Conservation (phyloP, 2,329 filamentous ascomycete genomes). For the Plectosphaerella sp. region DNA sequence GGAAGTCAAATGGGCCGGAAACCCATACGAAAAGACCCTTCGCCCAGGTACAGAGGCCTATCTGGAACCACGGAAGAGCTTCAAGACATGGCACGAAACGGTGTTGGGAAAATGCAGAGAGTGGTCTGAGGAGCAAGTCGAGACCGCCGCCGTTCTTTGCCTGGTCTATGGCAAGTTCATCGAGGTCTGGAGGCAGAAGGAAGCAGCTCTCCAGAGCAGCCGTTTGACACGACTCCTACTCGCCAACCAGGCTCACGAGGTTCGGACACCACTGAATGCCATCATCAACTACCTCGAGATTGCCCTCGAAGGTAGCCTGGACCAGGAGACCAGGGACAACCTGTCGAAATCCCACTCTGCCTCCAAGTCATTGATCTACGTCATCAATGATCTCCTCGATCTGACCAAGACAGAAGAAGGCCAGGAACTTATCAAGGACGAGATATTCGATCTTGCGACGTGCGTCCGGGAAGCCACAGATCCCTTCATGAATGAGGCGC, state of each 20-base stretch:
- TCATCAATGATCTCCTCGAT: constrained; percentile 88
- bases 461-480: constrained; percentile 76
- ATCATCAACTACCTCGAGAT: constrained; percentile 96
- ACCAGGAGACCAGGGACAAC: constrained; percentile 80
- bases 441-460: constrained; percentile 66
- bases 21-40: constrained; percentile 75
- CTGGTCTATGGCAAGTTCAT: constrained; percentile 88
- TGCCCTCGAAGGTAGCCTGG: constrained; percentile 74
- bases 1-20: constrained; percentile 82
- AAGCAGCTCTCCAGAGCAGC: constrained; percentile 76
- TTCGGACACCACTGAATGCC: constrained; percentile 84
- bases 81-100: constrained; percentile 76
- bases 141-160: constrained; percentile 83
- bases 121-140: constrained; percentile 85
- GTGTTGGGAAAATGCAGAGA: constrained; percentile 79
- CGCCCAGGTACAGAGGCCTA: constrained; percentile 69
- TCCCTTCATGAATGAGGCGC: constrained; percentile 68
- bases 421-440: constrained; percentile 72
- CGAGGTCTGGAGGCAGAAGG: constrained; percentile 89
- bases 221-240: constrained; percentile 74
- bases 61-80: constrained; percentile 74
- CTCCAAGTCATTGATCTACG: constrained; percentile 87
- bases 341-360: constrained; percentile 81
- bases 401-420: constrained; percentile 86
- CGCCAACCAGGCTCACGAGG: constrained; percentile 87